Evolutionary conservation across 345 rosid species (phyloP).

Genomic region (Moringa oleifera): DNA sequence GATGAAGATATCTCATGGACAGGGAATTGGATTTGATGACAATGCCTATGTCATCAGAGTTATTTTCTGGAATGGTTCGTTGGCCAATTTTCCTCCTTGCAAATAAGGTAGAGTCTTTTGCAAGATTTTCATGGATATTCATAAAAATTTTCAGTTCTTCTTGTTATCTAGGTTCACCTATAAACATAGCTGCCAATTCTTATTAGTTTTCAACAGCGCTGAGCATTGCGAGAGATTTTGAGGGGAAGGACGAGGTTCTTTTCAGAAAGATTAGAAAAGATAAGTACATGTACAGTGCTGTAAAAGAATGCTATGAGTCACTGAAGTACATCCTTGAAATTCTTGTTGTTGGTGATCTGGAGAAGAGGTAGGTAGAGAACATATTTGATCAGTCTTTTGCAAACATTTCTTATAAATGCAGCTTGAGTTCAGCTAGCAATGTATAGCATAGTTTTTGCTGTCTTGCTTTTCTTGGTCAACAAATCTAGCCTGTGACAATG

Average conservation of each 20-base stretch:
- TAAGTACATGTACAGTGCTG: constrained; percentile 79
- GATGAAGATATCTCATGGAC: constrained; percentile 15
- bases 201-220: constrained; percentile 73
- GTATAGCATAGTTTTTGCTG: background rate
- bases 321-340: constrained; percentile 74
- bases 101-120: constrained; percentile 55
- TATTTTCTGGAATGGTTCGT: constrained; percentile 53
- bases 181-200: constrained; percentile 29
- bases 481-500: too few relatives aligned
- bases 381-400: constrained; percentile 3
- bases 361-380: constrained; percentile 52
- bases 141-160: constrained; percentile 5
- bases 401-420: background rate
- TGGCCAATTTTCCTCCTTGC: constrained; percentile 98
- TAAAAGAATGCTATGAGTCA: constrained; percentile 84
- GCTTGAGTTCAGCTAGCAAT: background rate
- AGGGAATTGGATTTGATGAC: constrained; percentile 93
- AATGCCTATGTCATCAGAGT: constrained; percentile 66
- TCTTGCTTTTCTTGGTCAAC: constrained; percentile 6
- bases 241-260: constrained; percentile 60
- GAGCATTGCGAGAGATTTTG: constrained; percentile 78
- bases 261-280: constrained; percentile 68
- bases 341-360: constrained; percentile 73
- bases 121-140: background rate
- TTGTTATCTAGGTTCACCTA: constrained; percentile 17